A percentile compares a stretch with the other conserved stretches of the same genome.
These are phyloP conservation scores for Pelargonium citronellum DNA, from an alignment of 441 rosid species.

Conservation along the genomic window DNA sequence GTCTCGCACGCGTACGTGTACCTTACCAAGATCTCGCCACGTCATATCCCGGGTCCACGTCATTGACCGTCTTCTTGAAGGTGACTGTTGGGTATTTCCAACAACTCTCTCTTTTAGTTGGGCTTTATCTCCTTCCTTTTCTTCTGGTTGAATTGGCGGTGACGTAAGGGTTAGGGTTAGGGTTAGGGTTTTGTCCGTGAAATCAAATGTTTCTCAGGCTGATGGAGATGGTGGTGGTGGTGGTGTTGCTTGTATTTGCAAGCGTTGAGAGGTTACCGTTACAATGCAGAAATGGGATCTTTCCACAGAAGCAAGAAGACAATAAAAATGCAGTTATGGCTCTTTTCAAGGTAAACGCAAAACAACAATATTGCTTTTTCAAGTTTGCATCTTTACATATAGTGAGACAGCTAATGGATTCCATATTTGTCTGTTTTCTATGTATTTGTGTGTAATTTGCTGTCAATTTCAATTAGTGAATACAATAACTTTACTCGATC, in stretches of 20 bases:
- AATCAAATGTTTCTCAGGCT: background rate
- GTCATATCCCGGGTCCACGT: background rate
- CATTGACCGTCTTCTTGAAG: background rate
- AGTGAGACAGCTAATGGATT: background rate
- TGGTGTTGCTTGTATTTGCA: background rate
- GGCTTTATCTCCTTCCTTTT: background rate
- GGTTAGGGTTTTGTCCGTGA: background rate
- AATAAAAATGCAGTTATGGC: conserved; percentile 4
- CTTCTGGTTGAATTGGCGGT: too few species aligned
- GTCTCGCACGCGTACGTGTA: background rate
- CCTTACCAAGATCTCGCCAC: background rate
- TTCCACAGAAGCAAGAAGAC: conserved; percentile 1
- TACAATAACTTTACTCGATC: background rate
- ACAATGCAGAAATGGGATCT: conserved; percentile 1
- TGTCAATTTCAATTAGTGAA: background rate
- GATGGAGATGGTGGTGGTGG: background rate
- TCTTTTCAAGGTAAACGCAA: background rate
- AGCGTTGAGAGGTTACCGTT: conserved; percentile 3
- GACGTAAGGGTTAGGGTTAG: background rate
- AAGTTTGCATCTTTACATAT: background rate
- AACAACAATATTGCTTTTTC: background rate
- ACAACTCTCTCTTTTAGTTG: background rate
- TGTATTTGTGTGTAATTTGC: background rate
- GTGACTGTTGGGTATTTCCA: background rate
- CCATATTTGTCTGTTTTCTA: background rate